phyloP scores from a whole-genome alignment of 1,139 yeast genomes.

The Kluyveromyces sp. region DNA sequence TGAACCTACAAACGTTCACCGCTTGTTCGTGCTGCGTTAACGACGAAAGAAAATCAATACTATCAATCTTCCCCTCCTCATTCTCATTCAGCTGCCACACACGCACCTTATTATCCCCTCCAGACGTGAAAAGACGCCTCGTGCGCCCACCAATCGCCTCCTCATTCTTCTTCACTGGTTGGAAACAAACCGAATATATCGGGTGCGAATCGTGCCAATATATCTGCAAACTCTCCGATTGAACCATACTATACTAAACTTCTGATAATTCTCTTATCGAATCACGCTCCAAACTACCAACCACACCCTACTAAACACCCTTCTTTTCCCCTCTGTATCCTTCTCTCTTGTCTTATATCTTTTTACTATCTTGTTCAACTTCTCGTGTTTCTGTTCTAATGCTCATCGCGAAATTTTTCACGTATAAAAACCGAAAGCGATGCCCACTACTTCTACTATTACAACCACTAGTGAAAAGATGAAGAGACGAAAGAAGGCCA shows the following conservation, averaged over 20 bases:
- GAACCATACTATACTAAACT: constrained; percentile 5
- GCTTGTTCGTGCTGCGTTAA: constrained; percentile 88
- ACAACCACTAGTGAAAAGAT: no score
- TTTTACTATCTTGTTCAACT: no score
- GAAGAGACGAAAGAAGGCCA: no score
- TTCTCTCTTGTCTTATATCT: background rate
- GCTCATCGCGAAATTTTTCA: no score
- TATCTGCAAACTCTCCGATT: constrained; percentile 30
- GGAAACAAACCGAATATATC: constrained; percentile 75
- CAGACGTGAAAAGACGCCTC: constrained; percentile 71
- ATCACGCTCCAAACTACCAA: no score
- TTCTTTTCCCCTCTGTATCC: no score
- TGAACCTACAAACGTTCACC: constrained; percentile 79
- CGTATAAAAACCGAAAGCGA: no score
- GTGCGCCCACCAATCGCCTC: constrained; percentile 9
- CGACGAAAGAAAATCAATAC: constrained; percentile 64
- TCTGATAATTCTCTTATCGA: no score
- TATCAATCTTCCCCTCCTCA: constrained; percentile 28
- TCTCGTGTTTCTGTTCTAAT: no score
- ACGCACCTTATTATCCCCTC: constrained; percentile 88
- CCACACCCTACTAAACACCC: no score
- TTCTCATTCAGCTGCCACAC: constrained; percentile 37
- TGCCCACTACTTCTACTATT: no score
- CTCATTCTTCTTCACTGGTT: constrained; percentile 36
- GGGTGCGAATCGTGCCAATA: constrained; percentile 50